Percentiles rank a stretch among this genome's conserved stretches.
Evolutionary conservation across 2,329 filamentous ascomycete species (phyloP).

Genomic region (Trichophyton verrucosum): DNA sequence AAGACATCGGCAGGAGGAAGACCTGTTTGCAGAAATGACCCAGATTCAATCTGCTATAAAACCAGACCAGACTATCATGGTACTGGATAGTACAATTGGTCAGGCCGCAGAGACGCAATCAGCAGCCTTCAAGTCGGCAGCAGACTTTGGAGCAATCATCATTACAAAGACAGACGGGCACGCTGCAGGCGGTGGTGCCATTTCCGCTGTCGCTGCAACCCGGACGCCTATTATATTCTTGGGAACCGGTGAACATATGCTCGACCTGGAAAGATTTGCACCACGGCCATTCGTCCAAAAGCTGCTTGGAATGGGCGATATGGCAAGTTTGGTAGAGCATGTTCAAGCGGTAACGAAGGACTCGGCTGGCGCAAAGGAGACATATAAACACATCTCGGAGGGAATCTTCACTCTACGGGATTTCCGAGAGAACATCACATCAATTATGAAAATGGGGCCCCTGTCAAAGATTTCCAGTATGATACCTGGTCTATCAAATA

Average conservation of each 20-base stretch:
- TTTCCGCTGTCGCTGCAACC: slow-evolving; percentile 91
- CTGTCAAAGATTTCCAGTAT: slow-evolving; percentile 96
- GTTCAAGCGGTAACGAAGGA: slow-evolving; percentile 91
- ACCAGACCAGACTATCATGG: slow-evolving; percentile 96
- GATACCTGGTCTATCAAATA: slow-evolving; percentile 86
- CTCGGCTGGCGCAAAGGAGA: slow-evolving; percentile 68
- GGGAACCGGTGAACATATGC: slow-evolving; percentile 92
- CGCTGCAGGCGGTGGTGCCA: slow-evolving; percentile 88
- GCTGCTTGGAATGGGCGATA: slow-evolving; percentile 91
- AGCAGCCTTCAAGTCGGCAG: slow-evolving; percentile 92
- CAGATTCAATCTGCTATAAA: slow-evolving; percentile 86
- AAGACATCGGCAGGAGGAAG: slow-evolving; percentile 85
- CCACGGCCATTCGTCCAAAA: slow-evolving; percentile 91
- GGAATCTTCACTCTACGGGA: slow-evolving; percentile 94
- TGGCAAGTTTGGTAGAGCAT: slow-evolving; percentile 88
- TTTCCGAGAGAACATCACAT: slow-evolving; percentile 84
- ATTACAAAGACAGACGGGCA: slow-evolving; percentile 98
- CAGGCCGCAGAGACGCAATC: slow-evolving; percentile 91
- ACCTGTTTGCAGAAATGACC: slow-evolving; percentile 93
- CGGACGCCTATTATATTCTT: slow-evolving; percentile 96
- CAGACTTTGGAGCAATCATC: slow-evolving; percentile 95
- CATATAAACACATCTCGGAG: slow-evolving; percentile 96
- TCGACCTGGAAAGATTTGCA: slow-evolving; percentile 85
- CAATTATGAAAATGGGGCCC: slow-evolving; percentile 99
- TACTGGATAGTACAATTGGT: slow-evolving; percentile 90